phyloP scores from a whole-genome alignment of 75 land plant genomes.

The Pseudotsuga menziesii region DNA sequence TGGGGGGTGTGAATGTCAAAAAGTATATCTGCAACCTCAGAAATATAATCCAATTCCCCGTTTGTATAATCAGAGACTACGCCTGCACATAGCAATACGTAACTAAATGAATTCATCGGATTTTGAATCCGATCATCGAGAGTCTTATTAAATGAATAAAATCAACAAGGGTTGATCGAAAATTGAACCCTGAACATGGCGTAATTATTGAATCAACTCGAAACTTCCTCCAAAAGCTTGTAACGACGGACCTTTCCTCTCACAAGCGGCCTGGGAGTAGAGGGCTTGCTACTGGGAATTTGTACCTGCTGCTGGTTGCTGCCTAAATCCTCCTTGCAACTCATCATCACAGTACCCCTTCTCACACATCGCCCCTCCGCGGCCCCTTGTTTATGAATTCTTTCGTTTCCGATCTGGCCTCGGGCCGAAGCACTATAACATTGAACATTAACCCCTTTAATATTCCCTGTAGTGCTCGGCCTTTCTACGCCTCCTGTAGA shows the following conservation, averaged over 20 bases:
- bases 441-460: neutral
- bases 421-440: neutral
- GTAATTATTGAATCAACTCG: slow-evolving; percentile 11
- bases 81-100: too few relatives aligned
- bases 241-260: slow-evolving; percentile 54
- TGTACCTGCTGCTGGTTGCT: slow-evolving; percentile 26
- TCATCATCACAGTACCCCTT: neutral
- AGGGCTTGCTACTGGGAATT: slow-evolving; percentile 1
- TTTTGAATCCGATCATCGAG: too few relatives aligned
- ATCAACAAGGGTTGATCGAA: too few relatives aligned
- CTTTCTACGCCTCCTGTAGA: neutral
- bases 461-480: too few relatives aligned
- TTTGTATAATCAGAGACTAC: too few relatives aligned
- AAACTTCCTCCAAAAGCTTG: slow-evolving; percentile 51
- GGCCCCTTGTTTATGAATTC: neutral
- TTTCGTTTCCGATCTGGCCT: neutral
- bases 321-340: slow-evolving; percentile 4
- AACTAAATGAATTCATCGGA: too few relatives aligned
- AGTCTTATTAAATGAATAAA: too few relatives aligned
- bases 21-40: too few relatives aligned
- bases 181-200: too few relatives aligned
- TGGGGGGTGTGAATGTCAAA: too few relatives aligned
- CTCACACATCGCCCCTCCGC: slow-evolving; percentile 5
- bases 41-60: too few relatives aligned
- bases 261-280: slow-evolving; percentile 16